A percentile compares a stretch with the other conserved stretches of the same genome.
Conservation (phyloP, 805 yeast species). For the Myxozyma neglecta region DNA sequence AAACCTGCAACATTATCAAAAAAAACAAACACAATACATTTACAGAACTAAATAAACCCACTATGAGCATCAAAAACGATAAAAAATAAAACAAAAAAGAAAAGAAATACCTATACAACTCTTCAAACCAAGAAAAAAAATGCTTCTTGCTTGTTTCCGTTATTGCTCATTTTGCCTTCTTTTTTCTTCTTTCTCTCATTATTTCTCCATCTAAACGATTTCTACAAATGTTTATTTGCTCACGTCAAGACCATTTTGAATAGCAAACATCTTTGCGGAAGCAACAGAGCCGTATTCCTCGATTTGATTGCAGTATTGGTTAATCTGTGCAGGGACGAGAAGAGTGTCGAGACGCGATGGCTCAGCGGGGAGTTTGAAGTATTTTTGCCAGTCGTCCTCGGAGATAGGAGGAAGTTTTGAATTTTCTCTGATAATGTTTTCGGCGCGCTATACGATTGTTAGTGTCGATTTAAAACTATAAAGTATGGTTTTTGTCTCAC, state of each 20-base stretch:
- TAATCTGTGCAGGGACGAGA: slow-evolving; percentile 63
- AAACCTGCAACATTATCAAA: neutral
- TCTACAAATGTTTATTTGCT: neutral
- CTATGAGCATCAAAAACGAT: neutral
- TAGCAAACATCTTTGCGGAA: slow-evolving; percentile 60
- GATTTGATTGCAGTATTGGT: slow-evolving; percentile 67
- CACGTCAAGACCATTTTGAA: slow-evolving; percentile 48
- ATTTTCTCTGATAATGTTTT: slow-evolving; percentile 61
- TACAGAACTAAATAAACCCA: neutral
- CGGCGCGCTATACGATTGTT: slow-evolving; percentile 45
- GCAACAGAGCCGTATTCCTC: slow-evolving; percentile 70
- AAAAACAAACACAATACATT: neutral
- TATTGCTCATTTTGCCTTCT: too few species aligned
- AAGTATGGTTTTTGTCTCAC: too few species aligned
- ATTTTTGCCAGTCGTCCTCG: slow-evolving; percentile 62
- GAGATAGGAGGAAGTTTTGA: slow-evolving; percentile 52
- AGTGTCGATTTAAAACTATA: neutral
- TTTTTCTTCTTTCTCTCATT: neutral
- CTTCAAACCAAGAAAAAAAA: neutral
- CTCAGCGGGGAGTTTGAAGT: slow-evolving; percentile 67
- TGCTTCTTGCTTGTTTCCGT: neutral
- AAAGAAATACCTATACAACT: neutral
- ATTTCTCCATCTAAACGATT: neutral
- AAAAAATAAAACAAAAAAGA: neutral
- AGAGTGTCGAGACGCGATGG: slow-evolving; percentile 75